phyloP scores from a whole-genome alignment of 1,284 basidiomycete genomes.

The Moesziomyces parantarcticus region DNA sequence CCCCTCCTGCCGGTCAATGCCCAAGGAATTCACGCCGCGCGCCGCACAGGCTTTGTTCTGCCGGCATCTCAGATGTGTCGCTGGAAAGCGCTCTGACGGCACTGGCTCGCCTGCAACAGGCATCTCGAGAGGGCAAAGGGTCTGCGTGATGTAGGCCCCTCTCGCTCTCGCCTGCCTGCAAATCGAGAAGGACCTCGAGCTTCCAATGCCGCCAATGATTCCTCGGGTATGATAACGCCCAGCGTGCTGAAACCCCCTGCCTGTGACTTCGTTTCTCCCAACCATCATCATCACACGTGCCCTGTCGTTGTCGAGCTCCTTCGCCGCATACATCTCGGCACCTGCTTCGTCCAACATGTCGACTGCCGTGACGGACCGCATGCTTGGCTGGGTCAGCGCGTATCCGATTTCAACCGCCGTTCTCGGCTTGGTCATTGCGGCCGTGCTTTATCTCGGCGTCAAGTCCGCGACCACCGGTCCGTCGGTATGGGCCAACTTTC shows the following conservation, averaged over 20 bases:
- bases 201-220: no score
- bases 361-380: constrained; percentile 21
- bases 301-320: background rate
- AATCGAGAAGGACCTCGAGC: no score
- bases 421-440: constrained; percentile 4
- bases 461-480: constrained; percentile 24
- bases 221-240: no score
- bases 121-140: no score
- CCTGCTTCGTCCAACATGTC: constrained; percentile 13
- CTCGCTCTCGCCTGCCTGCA: background rate
- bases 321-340: background rate
- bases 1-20: constrained; percentile 12
- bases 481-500: constrained; percentile 35
- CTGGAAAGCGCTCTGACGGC: no score
- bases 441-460: constrained; percentile 15
- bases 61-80: no score
- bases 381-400: constrained; percentile 15
- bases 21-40: background rate
- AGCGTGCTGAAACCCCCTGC: no score
- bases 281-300: background rate
- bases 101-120: no score
- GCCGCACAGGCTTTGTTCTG: no score
- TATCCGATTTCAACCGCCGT: constrained; percentile 19
- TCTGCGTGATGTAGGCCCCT: background rate
- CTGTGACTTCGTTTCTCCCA: background rate